Evolutionary conservation across 805 yeast species (phyloP), one percentile per base, ranked within the genome.

Genomic region (Barnettozyma botsteinii): DNA sequence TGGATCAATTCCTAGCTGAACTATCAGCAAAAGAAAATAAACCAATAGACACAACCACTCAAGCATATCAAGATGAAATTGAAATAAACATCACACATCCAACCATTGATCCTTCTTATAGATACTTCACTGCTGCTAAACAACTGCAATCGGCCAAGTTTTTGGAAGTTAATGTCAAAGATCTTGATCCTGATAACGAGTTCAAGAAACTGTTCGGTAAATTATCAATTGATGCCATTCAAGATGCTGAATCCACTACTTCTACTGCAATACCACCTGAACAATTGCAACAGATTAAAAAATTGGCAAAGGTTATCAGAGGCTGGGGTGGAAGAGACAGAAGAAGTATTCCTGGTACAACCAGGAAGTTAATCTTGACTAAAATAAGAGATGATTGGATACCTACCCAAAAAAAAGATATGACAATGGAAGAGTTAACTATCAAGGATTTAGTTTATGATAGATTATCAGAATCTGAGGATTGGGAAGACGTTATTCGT

Each of bases 291-390:
- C 85, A 80, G 52, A 74, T 81, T 48, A 81, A 77, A 50, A 70
- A 59, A 31, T 38, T 67, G 37, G 62, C 65, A 23, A 70, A 60
- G 46, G 71, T 61, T n/a, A 77, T 85, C 1, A 70, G 85, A 51
- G 88, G 87, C 19, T 86, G 95, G 95, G 83, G 87, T 33, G 95
- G 95, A 0, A 73, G 75, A 46, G 94, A 85, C 52, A 75, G 80
- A 46, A 62, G 82, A 35, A 64, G 77, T 6, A 75, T 85, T 3
- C 96, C 96, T 0, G 91, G 91, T 21, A 75, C 85, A 1, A 61
- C 77, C 0, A 70, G 87, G 46, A 82, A 83, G 50, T 62, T 86
- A 35, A 65, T 73, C 11, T 64, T 87, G 45, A 79, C 94, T 0
- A 79, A 80, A 51, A 77, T 86, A 33, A 73, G 83, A 55, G 88